Conservation (phyloP, 495 filamentous ascomycete genomes). For the Cladorrhinum samala region DNA sequence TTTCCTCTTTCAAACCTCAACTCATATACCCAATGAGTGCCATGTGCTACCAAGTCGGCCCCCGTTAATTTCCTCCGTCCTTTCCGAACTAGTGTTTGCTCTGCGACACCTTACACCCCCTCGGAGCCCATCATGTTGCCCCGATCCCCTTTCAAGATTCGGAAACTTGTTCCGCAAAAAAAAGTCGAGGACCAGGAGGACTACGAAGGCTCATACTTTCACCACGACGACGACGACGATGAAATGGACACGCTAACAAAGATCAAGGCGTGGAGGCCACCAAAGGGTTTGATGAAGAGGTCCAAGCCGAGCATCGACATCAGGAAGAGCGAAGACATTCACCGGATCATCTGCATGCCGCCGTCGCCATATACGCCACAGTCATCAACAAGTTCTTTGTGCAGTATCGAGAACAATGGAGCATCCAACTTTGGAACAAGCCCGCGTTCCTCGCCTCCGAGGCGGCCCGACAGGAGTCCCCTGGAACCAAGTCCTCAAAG, state of each 20-base stretch:
- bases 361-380: constrained; percentile 40
- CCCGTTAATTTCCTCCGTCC: constrained; percentile 5
- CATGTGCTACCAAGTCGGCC: constrained; percentile 11
- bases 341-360: constrained; percentile 34
- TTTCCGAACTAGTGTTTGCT: constrained; percentile 1
- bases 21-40: constrained; percentile 3
- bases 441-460: constrained; percentile 20
- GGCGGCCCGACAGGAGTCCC: constrained; percentile 14
- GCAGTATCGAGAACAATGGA: constrained; percentile 32
- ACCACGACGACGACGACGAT: constrained; percentile 22
- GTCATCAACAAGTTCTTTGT: constrained; percentile 45
- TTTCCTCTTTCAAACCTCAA: background rate
- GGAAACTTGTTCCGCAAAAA: constrained; percentile 36
- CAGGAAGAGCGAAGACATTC: constrained; percentile 34
- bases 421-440: constrained; percentile 12
- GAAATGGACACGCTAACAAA: constrained; percentile 18
- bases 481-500: constrained; percentile 15
- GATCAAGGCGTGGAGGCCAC: constrained; percentile 25
- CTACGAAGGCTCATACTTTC: constrained; percentile 25
- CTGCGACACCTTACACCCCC: background rate
- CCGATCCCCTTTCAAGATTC: constrained; percentile 39
- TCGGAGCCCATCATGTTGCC: constrained; percentile 34
- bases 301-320: constrained; percentile 36
- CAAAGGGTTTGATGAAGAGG: constrained; percentile 23
- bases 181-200: constrained; percentile 26